These are phyloP conservation scores for Sergeia podlipaevii DNA, from an alignment of 208 protist species.

Conservation along the genomic window DNA sequence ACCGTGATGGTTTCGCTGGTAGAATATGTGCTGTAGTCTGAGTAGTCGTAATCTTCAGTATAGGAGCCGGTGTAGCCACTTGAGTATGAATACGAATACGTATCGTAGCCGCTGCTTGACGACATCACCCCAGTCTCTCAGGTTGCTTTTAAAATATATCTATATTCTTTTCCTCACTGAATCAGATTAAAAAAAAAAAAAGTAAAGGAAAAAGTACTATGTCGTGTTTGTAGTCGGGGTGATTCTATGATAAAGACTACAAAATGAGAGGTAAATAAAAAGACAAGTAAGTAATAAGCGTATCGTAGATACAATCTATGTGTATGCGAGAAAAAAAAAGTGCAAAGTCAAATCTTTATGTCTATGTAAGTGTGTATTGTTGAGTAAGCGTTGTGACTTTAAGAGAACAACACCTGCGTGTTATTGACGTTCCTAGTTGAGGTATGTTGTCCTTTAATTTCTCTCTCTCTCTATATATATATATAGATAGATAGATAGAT, in stretches of 20 bases:
- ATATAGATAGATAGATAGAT: neutral
- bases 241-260: slow-evolving; percentile 2
- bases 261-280: slow-evolving; percentile 5
- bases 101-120: no score
- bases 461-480: no score
- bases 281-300: neutral
- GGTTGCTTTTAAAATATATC: no score
- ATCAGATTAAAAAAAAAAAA: neutral
- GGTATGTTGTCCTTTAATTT: no score
- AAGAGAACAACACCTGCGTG: slow-evolving; percentile 14
- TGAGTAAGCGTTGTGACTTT: slow-evolving; percentile 1
- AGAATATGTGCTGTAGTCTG: no score
- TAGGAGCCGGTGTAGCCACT: neutral
- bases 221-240: neutral
- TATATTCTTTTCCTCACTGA: no score
- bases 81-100: no score
- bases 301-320: neutral
- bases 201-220: neutral
- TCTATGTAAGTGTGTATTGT: neutral
- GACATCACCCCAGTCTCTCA: no score
- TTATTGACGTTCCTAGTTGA: no score
- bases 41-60: neutral
- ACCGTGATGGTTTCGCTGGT: no score
- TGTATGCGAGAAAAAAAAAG: slow-evolving; percentile 4
- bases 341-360: neutral